Base-by-base conservation (phyloP, 805 yeast species). In the Ogataea nakhonphanomensis region DNA sequence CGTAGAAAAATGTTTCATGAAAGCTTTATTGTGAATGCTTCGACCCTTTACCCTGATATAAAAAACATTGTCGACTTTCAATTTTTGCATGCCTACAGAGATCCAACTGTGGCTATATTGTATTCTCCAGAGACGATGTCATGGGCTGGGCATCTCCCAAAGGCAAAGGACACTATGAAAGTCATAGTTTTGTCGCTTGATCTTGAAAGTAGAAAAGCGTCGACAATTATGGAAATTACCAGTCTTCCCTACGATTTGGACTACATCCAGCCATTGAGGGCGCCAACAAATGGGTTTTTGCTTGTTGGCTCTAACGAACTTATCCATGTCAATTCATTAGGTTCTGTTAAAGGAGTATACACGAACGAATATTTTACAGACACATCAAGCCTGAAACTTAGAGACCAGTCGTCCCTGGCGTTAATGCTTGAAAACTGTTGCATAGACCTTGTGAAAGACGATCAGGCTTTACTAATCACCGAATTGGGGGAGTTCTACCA, bases 241-340 rank as follows among this genome's bases (percentile, higher is more conserved):
- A 71, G 72, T 27, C 65, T 91, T 22, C 95, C 96, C 0, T 86
- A 78, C 62, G 96, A 87, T 57, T 57, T 83, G 2, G 81, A 78
- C 49, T 64, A 71, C 11, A 61, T 89, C 8, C 61, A 83, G 8
- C 81, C 96, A 0, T 64, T 88, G 25, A 70, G 76, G 1, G 67
- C 69, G 2, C 88, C 91, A 0, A 63, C 83, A 25, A 79, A 79
- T 45, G 96, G 97, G 0, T 66, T 79, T 33, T 61, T 89, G 6
- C 52, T 77, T 13, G 39, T 86, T 3, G 96, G 97, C 1, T 73
- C 83, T 25, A 89, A 90, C 57, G 85, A 83, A 51, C 50, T 90
- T 7, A 65, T 87, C 8, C 90, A 86, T 60, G 74, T 88, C 12
- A 96, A 90, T 55, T 78, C 86, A 23, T 75, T 87, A 2, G 95